Evolutionary conservation across 768 basidiomycete genomes (phyloP), one percentile per base, ranked within the genome.

Genomic region (Kwoniella bestiolae): DNA sequence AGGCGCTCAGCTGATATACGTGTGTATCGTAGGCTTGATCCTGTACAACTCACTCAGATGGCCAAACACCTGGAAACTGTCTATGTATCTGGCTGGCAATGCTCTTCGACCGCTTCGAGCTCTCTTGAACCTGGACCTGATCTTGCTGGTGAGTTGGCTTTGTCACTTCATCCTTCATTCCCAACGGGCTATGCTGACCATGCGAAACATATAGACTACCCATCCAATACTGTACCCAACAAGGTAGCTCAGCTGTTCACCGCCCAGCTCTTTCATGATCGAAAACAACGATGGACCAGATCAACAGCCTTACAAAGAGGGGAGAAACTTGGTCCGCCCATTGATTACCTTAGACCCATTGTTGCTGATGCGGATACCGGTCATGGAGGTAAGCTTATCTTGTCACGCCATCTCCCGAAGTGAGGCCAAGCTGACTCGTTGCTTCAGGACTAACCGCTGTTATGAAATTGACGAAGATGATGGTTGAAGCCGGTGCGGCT

Each of bases 1-100:
- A 23, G 18, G n/a, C n/a, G n/a, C n/a, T 26, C 53, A 29, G 32
- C 28, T 44, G 7, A 53, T 56, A 56, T 25, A 72, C 23, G 14
- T 41, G 47, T 12, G 23, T 18, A 23, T 8, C 47, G 4, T 18
- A 97, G 95, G 23, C 89, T 99, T 70, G 96, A 99, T 81, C 92
- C 94, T 0, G 93, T 99, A 5, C 96, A 99, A 82, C 87, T 97
- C 53, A 97, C 94, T 0, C 96, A 99, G 83, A 99, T 99, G 96
- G 94, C 95, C 26, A 85, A 84, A 80, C 91, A 97, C 81, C 90
- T 98, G 72, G 96, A 98, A 83, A 97, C 95, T 2, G 91, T 99
- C 73, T 99, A 99, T 79, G 92, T 99, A 62, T 99, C 96, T 7
- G 96, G 96, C 3, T 85, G 84, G 84, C 84, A 85, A 67, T 92